These are phyloP conservation scores for Sporisorium reilianum DNA, from an alignment of 1,284 basidiomycete genomes.

Conservation along the genomic window DNA sequence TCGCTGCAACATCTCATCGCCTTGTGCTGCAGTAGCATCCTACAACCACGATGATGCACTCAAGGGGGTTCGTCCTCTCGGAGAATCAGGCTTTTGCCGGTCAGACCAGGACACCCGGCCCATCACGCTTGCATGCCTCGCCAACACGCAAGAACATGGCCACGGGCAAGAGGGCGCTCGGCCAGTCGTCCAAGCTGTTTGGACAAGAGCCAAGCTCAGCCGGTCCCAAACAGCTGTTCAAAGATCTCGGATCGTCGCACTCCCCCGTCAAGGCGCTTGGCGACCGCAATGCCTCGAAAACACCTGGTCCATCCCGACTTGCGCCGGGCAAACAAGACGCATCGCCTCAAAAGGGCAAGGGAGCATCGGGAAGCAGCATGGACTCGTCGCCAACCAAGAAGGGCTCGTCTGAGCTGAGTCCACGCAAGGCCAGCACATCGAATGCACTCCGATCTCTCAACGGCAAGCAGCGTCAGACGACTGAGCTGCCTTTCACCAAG, in stretches of 20 bases:
- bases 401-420: conserved; percentile 27
- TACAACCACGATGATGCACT: conserved; percentile 39
- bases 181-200: conserved; percentile 30
- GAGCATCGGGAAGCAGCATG: conserved; percentile 4
- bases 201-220: conserved; percentile 24
- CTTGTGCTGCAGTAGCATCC: no score
- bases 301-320: conserved; percentile 30
- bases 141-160: conserved; percentile 48
- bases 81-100: conserved; percentile 51
- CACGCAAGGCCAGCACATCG: conserved; percentile 34
- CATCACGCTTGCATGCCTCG: conserved; percentile 36
- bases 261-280: conserved; percentile 47
- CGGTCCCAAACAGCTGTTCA: conserved; percentile 48
- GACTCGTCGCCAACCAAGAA: conserved; percentile 29
- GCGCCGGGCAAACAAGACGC: conserved; percentile 18
- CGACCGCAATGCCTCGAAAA: conserved; percentile 39
- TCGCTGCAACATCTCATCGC: neutral
- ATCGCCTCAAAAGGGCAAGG: conserved; percentile 26
- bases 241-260: conserved; percentile 26
- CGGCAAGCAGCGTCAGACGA: conserved; percentile 36
- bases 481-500: conserved; percentile 38
- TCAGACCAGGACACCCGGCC: conserved; percentile 44
- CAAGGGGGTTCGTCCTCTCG: conserved; percentile 44
- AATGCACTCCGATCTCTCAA: conserved; percentile 42
- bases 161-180: conserved; percentile 36